phyloP scores from a whole-genome alignment of 805 yeast species.

The Yarrowia deformans region DNA sequence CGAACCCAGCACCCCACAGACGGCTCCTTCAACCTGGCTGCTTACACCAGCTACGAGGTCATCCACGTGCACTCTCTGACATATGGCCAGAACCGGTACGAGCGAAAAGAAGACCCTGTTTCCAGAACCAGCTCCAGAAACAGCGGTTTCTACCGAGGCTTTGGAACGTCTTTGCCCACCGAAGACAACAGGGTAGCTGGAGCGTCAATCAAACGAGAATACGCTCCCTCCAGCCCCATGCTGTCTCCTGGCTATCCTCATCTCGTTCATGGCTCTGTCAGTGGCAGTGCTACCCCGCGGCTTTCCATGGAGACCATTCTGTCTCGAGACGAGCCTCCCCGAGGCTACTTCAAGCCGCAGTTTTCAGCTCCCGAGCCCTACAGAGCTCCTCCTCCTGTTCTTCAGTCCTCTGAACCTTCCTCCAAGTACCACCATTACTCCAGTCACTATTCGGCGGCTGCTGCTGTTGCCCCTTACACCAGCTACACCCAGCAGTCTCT shows the following conservation, averaged over 20 bases:
- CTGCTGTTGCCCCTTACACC: not conserved
- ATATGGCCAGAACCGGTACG: constrained; percentile 18
- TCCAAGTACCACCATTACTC: not conserved
- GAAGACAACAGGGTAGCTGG: not conserved
- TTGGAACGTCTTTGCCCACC: not conserved
- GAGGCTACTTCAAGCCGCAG: constrained; percentile 6
- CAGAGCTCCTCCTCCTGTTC: not conserved
- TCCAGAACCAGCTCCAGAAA: too few species aligned
- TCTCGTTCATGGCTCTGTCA: not conserved
- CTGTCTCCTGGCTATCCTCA: not conserved
- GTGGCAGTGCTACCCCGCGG: not conserved
- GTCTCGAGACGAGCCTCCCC: not conserved
- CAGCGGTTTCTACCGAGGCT: not conserved
- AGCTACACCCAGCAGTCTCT: not conserved
- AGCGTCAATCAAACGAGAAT: not conserved
- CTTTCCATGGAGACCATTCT: not conserved
- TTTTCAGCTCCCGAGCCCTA: not conserved
- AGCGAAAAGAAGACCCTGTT: constrained; percentile 4
- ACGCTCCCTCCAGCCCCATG: not conserved
- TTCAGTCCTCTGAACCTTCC: not conserved
- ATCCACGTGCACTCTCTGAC: constrained; percentile 14
- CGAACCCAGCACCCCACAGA: not conserved
- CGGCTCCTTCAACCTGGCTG: not conserved
- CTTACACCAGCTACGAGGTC: not conserved
- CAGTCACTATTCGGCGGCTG: too few species aligned